A percentile compares a stretch with the other conserved stretches of the same genome.
These are phyloP conservation scores for Mrakiaceae sp. DNA, from an alignment of 1,284 basidiomycete genomes.

Conservation along the genomic window DNA sequence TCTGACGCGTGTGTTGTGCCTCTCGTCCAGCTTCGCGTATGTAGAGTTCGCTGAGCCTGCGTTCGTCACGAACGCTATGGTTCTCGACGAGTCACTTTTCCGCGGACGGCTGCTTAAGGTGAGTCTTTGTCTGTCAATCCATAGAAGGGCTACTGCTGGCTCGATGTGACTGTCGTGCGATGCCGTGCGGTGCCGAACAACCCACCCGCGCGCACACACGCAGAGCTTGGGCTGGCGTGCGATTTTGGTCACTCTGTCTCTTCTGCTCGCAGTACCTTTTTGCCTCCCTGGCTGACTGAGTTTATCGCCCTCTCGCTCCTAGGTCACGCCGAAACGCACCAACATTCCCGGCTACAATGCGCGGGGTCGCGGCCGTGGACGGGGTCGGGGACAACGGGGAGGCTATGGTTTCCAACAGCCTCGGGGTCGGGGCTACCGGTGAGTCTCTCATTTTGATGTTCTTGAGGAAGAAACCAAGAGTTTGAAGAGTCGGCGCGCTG, in stretches of 20 bases:
- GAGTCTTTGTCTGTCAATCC: slow-evolving; percentile 20
- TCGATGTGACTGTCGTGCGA: not conserved
- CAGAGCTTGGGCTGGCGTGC: not conserved
- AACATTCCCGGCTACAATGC: not conserved
- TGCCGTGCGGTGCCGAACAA: no score
- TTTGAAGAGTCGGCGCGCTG: no score
- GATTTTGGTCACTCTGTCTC: not conserved
- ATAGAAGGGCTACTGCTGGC: not conserved
- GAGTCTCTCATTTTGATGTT: not conserved
- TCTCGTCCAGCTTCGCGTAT: slow-evolving; percentile 70
- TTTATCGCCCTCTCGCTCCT: no score
- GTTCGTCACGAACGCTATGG: slow-evolving; percentile 79
- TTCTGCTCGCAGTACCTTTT: not conserved
- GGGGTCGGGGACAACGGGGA: not conserved
- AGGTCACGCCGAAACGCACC: slow-evolving; percentile 3
- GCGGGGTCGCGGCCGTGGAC: not conserved
- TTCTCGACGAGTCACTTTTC: slow-evolving; percentile 95
- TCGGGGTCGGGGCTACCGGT: not conserved
- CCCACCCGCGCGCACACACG: no score
- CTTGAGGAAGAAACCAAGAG: no score
- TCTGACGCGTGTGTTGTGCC: not conserved
- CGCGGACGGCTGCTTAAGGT: slow-evolving; percentile 87
- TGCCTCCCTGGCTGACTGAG: not conserved
- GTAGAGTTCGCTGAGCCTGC: slow-evolving; percentile 97
- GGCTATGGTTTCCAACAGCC: slow-evolving; percentile 2